Evolutionary conservation across 106 monocot genomes (phyloP), one percentile per base, ranked within the genome.

Genomic region (Dendrobium officinale): DNA sequence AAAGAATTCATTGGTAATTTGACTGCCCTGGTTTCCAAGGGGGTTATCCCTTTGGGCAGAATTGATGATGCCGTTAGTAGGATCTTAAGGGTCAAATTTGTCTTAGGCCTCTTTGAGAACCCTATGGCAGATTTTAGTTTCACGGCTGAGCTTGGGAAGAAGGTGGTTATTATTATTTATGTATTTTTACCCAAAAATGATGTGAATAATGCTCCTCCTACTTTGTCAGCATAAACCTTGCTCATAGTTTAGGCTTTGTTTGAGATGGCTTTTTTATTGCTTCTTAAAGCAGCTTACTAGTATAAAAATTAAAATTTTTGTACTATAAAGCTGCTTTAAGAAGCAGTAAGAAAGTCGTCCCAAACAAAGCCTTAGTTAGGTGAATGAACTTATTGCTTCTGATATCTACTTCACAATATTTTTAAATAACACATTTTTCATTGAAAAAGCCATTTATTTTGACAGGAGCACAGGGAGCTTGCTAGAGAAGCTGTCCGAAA

Each of bases 401-500:
- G 37, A 37, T 37, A 27, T 72, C 9, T 72, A 15, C 33, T 72
- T 31, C 10, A 72, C 3, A 11, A 37, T 31, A 26, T 72, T 72
- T 72, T 75, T 24, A 55, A 55, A 20, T 7, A 77, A 54, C 26
- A 9, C 9, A 51, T 4, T 20, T 49, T 77, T 9, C 47, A 26
- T 13, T 61, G 37, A 75, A 15, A 67, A 33, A 73, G 16, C 19
- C n/a, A 40, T 48, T 77, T 61, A 47, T 51, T 66, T 68, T 7
- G 75, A 78, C 87, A 92, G 92, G 87, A 89, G 79, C 92, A 92
- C 42, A 78, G 92, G 37, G 84, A 85, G 41, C 55, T 92, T 55
- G 92, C 89, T 29, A 87, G 87, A 42, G 92, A 92, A 87, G 92
- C 92, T 18, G 92, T 89, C 42, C 81, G 92, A 72, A 87, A 87